Evolutionary conservation across 2,329 filamentous ascomycete genomes (phyloP).

Genomic region (Pseudogymnoascus pannorum): DNA sequence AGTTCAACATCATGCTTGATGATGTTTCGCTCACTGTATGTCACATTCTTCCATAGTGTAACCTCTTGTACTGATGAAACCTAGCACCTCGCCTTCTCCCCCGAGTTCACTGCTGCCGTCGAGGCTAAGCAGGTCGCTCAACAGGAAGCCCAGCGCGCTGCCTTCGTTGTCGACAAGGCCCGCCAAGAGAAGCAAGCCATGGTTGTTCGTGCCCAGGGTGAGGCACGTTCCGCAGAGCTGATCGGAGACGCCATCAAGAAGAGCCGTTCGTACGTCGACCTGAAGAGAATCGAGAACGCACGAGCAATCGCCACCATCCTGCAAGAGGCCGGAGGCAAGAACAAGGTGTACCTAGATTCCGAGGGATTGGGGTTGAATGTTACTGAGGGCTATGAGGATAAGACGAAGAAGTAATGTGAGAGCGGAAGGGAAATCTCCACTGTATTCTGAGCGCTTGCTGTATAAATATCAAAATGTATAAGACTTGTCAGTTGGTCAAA

Average conservation of each 20-base stretch:
- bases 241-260: slow-evolving; percentile 99
- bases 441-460: slow-evolving; percentile 33
- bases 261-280: slow-evolving; percentile 90
- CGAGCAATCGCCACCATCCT: slow-evolving; percentile 79
- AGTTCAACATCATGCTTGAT: slow-evolving; percentile 95
- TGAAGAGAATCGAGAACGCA: slow-evolving; percentile 97
- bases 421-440: slow-evolving; percentile 37
- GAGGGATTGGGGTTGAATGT: slow-evolving; percentile 91
- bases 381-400: slow-evolving; percentile 41
- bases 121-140: slow-evolving; percentile 69
- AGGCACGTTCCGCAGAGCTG: slow-evolving; percentile 93
- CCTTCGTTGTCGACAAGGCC: slow-evolving; percentile 97
- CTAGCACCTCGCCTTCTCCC: slow-evolving; percentile 65
- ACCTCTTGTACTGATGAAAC: slow-evolving; percentile 7
- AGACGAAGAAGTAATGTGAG: slow-evolving; percentile 40
- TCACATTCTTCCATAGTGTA: slow-evolving; percentile 9
- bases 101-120: slow-evolving; percentile 65
- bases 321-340: slow-evolving; percentile 78
- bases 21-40: slow-evolving; percentile 93
- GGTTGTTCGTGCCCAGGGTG: slow-evolving; percentile 97
- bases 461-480: slow-evolving; percentile 10
- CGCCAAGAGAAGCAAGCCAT: slow-evolving; percentile 99
- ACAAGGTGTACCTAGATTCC: slow-evolving; percentile 89
- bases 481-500: slow-evolving; percentile 6
- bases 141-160: slow-evolving; percentile 94